Evolutionary conservation across 306 rosid species (phyloP).

Genomic region (Sicyos baderoa): DNA sequence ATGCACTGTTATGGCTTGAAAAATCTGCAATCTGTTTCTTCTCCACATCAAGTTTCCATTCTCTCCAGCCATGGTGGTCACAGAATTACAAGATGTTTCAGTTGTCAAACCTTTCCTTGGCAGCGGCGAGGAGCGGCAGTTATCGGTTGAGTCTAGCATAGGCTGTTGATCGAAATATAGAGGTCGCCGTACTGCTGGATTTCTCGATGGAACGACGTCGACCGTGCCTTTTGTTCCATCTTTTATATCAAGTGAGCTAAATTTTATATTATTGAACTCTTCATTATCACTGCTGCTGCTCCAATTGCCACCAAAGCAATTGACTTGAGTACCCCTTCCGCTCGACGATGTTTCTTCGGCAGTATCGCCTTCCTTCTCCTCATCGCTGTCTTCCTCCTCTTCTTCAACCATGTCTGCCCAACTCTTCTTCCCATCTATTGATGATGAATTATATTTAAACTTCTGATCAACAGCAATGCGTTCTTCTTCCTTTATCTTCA

Average conservation of each 20-base stretch:
- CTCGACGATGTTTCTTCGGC: neutral
- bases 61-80: constrained; percentile 20
- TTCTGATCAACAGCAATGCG: constrained; percentile 7
- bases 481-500: neutral
- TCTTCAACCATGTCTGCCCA: constrained; percentile 98
- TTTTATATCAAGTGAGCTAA: constrained; percentile 30
- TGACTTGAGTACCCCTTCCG: neutral
- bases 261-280: constrained; percentile 31
- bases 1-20: constrained; percentile 41
- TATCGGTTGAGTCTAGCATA: neutral
- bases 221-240: constrained; percentile 24
- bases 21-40: constrained; percentile 54
- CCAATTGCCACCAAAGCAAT: constrained; percentile 17
- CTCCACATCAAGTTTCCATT: constrained; percentile 23
- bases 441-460: constrained; percentile 20
- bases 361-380: constrained; percentile 17
- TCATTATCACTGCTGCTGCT: constrained; percentile 18
- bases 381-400: constrained; percentile 33
- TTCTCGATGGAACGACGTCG: constrained; percentile 33
- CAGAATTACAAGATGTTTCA: constrained; percentile 15
- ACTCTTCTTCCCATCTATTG: constrained; percentile 43
- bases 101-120: constrained; percentile 27
- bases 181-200: constrained; percentile 44
- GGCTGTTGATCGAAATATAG: constrained; percentile 37
- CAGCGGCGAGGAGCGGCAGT: constrained; percentile 21